phyloP scores from a whole-genome alignment of 139 green algal genomes.

The Volvox reticuliferus region DNA sequence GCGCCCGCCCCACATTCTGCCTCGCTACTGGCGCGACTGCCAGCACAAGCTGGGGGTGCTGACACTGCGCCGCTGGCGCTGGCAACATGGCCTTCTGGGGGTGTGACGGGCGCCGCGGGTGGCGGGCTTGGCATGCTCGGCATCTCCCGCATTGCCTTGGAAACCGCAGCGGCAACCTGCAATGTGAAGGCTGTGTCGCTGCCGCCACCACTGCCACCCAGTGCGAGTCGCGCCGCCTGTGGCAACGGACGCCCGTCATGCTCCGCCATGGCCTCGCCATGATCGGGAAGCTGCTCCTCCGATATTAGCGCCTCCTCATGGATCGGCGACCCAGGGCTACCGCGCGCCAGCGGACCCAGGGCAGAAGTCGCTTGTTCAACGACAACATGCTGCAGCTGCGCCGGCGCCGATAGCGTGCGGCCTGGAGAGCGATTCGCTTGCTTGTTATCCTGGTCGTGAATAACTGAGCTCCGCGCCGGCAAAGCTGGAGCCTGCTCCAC shows the following conservation, averaged over 20 bases:
- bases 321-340: background rate
- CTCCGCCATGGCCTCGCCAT: background rate
- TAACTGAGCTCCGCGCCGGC: background rate
- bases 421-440: background rate
- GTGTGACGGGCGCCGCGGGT: background rate
- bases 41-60: background rate
- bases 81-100: background rate
- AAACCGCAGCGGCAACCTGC: background rate
- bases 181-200: background rate
- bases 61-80: background rate
- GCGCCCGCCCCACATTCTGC: background rate
- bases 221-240: background rate
- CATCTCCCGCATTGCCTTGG: background rate
- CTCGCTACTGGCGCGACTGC: background rate
- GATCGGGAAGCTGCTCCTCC: slow-evolving; percentile 29
- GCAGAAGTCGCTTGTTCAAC: background rate
- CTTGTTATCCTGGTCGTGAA: background rate
- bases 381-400: background rate
- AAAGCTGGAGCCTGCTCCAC: background rate
- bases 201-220: background rate
- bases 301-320: slow-evolving; percentile 16
- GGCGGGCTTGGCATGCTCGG: background rate
- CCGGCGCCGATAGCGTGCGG: background rate
- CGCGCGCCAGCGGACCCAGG: background rate
- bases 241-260: background rate